These are phyloP conservation scores for Taiozyma sp. DNA, from an alignment of 1,139 yeast genomes.

Conservation along the genomic window DNA sequence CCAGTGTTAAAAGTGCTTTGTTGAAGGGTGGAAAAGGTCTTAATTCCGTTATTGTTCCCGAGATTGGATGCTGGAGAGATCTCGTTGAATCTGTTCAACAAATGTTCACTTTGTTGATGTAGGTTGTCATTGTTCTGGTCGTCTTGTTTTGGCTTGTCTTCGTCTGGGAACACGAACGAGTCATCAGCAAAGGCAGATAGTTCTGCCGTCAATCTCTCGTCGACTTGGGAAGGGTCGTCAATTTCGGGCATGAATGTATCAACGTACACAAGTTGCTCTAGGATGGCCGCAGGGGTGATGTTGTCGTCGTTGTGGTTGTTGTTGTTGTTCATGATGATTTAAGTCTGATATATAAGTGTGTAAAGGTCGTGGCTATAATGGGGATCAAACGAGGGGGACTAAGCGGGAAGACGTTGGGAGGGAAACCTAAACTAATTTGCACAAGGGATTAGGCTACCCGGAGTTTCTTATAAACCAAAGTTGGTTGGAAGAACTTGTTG, in stretches of 20 bases:
- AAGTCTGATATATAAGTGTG: neutral
- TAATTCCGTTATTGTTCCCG: slow-evolving; percentile 2
- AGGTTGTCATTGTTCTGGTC: slow-evolving; percentile 8
- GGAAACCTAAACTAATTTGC: neutral
- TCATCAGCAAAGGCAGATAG: slow-evolving; percentile 80
- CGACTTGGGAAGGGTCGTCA: slow-evolving; percentile 42
- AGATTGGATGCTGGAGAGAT: neutral
- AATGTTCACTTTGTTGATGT: slow-evolving; percentile 3
- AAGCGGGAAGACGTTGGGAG: neutral
- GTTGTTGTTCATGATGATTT: neutral
- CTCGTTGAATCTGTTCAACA: slow-evolving; percentile 10
- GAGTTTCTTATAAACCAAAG: neutral
- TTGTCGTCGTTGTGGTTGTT: slow-evolving; percentile 22
- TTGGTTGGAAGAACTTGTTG: neutral
- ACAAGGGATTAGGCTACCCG: neutral
- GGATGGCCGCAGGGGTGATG: slow-evolving; percentile 58
- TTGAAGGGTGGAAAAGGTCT: slow-evolving; percentile 8
- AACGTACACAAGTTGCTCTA: slow-evolving; percentile 73
- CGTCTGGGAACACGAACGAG: slow-evolving; percentile 72
- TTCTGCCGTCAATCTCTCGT: slow-evolving; percentile 67
- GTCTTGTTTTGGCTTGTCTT: slow-evolving; percentile 48
- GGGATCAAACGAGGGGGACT: neutral
- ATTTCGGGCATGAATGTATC: slow-evolving; percentile 62
- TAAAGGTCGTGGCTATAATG: neutral
- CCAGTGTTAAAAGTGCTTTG: slow-evolving; percentile 9